Base-by-base conservation (phyloP, 1,139 yeast species). In the Groenewaldozyma auringiensis region DNA sequence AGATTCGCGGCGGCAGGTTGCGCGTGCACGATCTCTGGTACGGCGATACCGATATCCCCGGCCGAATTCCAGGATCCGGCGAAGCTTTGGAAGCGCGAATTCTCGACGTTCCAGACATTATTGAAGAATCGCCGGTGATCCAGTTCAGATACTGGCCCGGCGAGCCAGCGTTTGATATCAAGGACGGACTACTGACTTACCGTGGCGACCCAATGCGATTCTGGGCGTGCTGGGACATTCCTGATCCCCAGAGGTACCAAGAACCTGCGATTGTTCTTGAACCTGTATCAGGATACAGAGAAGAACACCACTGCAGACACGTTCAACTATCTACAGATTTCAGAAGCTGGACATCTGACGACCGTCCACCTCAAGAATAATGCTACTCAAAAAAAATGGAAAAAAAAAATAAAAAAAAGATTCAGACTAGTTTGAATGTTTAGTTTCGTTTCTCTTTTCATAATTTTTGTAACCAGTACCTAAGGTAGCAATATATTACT, bases 161-260 rank as follows among this genome's bases (percentile, higher is more conserved):
- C 14, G 38, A 35, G 20, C n/a, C n/a, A 14, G 22, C 22, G 13
- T 35, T 35, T 18, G 22, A 20, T 20, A 11, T 35, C 13, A 21
- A 9, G 9, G 22, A 35, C 38, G 13, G n/a, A 8, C n/a, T 14
- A 11, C 16, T 35, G 38, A 18, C 25, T 18, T 35, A 35, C 25
- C 16, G 20, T 8, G 38, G 38, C 9, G 38, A 35, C 25, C 8
- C n/a, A 9, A 11, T 14, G n/a, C 25, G 37, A 17, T 49, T 46
- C 46, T 43, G 25, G 27, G 44, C 49, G 1, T 49, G 52, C 29
- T 13, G 37, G 13, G 32, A 45, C 18, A 42, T 43, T 29, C 42
- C 40, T 17, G 50, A 49, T 37, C 47, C 49, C 3, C 46, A 49
- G 41, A 37, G 48, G 37, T 49, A 49, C 29, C 42, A 35, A 14